These are phyloP conservation scores for Stagonosporopsis vannaccii DNA, from an alignment of 2,329 filamentous ascomycete species.

Conservation along the genomic window DNA sequence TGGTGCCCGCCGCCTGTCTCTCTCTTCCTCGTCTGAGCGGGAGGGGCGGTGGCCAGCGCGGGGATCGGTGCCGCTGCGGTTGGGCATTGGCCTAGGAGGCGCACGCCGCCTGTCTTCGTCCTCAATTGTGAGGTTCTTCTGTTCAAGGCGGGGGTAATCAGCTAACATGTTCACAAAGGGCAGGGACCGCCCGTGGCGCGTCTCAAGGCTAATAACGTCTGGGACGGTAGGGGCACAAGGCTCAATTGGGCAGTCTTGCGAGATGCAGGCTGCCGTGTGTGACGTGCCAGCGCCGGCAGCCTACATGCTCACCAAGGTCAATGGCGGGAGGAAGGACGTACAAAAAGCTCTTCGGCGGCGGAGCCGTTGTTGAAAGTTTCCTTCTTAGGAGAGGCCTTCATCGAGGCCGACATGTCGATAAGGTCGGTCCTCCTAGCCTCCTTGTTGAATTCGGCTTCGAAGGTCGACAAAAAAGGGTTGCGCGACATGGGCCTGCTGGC, in stretches of 20 bases:
- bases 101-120: constrained; percentile 59
- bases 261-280: constrained; percentile 18
- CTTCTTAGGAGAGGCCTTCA: constrained; percentile 55
- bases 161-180: constrained; percentile 51
- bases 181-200: constrained; percentile 50
- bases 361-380: constrained; percentile 49
- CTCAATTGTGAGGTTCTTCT: constrained; percentile 74
- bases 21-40: constrained; percentile 69
- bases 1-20: constrained; percentile 48
- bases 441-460: constrained; percentile 52
- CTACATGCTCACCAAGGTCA: constrained; percentile 1
- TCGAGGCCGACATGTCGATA: constrained; percentile 48
- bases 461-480: constrained; percentile 77
- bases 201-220: background rate
- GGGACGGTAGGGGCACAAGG: background rate
- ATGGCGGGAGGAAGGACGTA: constrained; percentile 59
- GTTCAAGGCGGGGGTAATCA: constrained; percentile 50
- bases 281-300: background rate
- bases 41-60: constrained; percentile 65
- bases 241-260: background rate
- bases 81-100: constrained; percentile 49
- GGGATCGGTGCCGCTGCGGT: constrained; percentile 57
- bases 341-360: constrained; percentile 76
- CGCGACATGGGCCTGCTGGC: constrained; percentile 72
- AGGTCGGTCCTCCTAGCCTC: constrained; percentile 40